Evolutionary conservation across 78 protist genomes (phyloP).

Genomic region (Dictyostelium firmibasis): DNA sequence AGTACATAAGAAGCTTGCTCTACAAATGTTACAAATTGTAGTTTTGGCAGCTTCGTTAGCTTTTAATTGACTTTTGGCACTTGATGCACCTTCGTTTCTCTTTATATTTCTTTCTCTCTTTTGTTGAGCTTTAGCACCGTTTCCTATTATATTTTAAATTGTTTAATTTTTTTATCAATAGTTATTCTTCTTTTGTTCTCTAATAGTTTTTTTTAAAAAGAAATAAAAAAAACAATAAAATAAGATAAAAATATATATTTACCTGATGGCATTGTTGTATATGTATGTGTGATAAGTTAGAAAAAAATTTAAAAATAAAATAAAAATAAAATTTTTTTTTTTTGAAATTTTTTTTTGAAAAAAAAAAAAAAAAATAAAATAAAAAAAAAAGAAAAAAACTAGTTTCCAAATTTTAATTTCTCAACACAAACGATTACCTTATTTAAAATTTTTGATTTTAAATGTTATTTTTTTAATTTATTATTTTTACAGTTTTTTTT

Average conservation of each 20-base stretch:
- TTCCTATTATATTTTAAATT: constrained; percentile 26
- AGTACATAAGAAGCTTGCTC: constrained; percentile 64
- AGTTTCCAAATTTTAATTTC: not conserved
- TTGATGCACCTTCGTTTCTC: constrained; percentile 30
- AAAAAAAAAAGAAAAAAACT: not conserved
- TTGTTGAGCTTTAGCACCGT: constrained; percentile 85
- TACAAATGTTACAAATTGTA: constrained; percentile 77
- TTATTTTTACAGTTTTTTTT: not conserved
- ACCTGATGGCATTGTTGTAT: constrained; percentile 15
- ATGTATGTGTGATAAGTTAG: not conserved
- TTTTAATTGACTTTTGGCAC: constrained; percentile 67
- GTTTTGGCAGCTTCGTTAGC: constrained; percentile 74
- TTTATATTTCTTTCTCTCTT: constrained; percentile 74
- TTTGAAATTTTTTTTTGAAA: no score
- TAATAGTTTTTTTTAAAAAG: no score
- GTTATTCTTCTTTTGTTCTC: not conserved
- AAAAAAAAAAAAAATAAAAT: not conserved
- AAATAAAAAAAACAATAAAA: not conserved
- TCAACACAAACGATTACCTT: no score
- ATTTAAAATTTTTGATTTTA: no score
- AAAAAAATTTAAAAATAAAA: not conserved
- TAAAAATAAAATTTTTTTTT: no score
- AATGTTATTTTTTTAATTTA: not conserved
- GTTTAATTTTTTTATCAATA: not conserved
- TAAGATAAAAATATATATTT: not conserved